phyloP scores from a whole-genome alignment of 2,329 filamentous ascomycete genomes.

The Alternaria metachromatica region DNA sequence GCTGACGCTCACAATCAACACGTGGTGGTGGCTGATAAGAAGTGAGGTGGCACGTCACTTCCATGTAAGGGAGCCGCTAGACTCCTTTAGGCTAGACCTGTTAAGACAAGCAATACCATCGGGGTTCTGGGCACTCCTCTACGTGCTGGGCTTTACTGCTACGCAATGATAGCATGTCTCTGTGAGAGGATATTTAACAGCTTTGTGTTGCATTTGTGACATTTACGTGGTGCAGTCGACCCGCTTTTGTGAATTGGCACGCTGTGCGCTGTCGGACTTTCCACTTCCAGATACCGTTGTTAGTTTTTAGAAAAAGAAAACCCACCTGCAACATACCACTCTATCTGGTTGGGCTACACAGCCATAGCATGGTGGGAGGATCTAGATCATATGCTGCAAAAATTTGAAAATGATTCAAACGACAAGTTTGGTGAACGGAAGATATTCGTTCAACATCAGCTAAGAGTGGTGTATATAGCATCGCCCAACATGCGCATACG shows the following conservation, averaged over 20 bases:
- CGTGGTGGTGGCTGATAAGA: background rate
- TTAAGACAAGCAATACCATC: background rate
- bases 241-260: background rate
- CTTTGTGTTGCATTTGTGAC: background rate
- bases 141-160: background rate
- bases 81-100: background rate
- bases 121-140: background rate
- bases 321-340: background rate
- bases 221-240: background rate
- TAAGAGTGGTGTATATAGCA: slow-evolving; percentile 8
- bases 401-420: background rate
- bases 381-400: background rate
- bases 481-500: background rate
- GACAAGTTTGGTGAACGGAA: background rate
- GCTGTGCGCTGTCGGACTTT: background rate
- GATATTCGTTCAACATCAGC: background rate
- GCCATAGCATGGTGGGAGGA: background rate
- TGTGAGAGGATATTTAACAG: background rate
- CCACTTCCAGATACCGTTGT: background rate
- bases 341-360: background rate
- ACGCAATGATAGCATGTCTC: background rate
- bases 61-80: background rate
- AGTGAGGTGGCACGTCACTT: background rate
- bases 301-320: background rate
- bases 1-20: background rate